A percentile compares a stretch with the other conserved stretches of the same genome.
phyloP scores from a whole-genome alignment of 345 rosid species.

The Angophora floribunda region DNA sequence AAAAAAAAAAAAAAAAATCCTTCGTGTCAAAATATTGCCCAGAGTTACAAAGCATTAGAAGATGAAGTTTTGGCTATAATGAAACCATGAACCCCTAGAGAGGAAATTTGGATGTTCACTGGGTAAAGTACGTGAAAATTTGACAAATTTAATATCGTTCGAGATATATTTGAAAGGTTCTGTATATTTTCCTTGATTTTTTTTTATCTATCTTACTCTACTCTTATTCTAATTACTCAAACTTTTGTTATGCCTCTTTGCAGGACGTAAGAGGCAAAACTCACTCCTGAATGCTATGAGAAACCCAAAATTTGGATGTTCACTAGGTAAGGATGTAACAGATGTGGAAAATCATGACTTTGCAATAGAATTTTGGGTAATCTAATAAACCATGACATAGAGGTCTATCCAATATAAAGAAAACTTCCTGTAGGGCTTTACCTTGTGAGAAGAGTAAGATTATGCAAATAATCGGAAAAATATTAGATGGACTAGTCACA shows the following conservation, averaged over 20 bases:
- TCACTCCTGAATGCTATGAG: too few species aligned
- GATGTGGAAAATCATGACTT: not conserved
- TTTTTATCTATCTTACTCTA: too few species aligned
- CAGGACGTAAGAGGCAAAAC: too few species aligned
- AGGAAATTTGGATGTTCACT: not conserved
- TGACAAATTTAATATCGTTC: not conserved
- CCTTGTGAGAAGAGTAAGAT: not conserved
- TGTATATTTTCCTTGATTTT: not conserved
- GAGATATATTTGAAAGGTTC: not conserved
- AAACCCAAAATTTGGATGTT: too few species aligned
- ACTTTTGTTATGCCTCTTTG: too few species aligned
- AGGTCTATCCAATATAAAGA: not conserved
- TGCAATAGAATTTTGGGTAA: not conserved
- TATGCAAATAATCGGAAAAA: not conserved
- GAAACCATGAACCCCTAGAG: not conserved
- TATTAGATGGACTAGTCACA: not conserved
- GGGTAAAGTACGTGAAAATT: not conserved
- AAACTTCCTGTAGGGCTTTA: not conserved
- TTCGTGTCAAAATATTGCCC: not conserved
- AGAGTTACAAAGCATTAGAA: not conserved
- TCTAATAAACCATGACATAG: not conserved
- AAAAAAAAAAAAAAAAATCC: not conserved
- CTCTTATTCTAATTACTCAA: too few species aligned
- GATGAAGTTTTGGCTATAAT: not conserved
- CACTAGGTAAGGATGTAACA: too few species aligned